Base-by-base conservation (phyloP, 257 asterid genomes). In the Capsicum baccatum region DNA sequence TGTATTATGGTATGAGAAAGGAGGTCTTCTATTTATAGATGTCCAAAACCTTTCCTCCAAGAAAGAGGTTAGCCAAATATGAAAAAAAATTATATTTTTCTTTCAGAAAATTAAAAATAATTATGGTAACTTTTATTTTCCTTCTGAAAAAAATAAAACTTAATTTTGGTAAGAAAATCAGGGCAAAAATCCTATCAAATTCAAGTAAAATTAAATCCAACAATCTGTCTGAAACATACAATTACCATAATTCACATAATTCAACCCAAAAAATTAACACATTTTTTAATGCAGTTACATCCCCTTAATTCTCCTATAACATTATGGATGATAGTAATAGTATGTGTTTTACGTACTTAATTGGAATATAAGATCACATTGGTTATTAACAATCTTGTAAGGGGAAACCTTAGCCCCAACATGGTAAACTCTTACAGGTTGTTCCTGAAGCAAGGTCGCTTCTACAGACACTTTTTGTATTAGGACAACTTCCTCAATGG, bases 401-500 rank as follows among this genome's bases (percentile, higher is more conserved):
- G 83, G 96, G 93, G 0, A 89, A 87, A 81, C 60, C 69, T 42
- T 79, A 94, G 88, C 97, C 98, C 1, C 90, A 88, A 79, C 89
- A 84, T 16, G 98, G 99, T 59, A 91, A 85, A 50, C 84, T 96
- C 21, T 64, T 96, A 66, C 88, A 93, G 85, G 88, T 95, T 17
- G 97, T 96, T 1, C 73, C 90, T 50, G 95, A 88, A 78, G 88
- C 93, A 4, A 93, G 96, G 5, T 98, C 98, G 0, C 91, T 94
- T 56, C 92, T 95, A 6, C 92, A 90, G 86, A 88, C 91, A 3
- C 94, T 92, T 68, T 88, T 96, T 1, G 89, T 95, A 44, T 94
- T 97, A 0, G 99, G 97, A 4, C 93, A 97, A n/a, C 93, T 95
- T 60, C 99, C 99, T 0, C 82, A 88, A 87, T 96, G 99, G 98